Conservation (phyloP, 441 rosid genomes). For the Omphalea diandra region DNA sequence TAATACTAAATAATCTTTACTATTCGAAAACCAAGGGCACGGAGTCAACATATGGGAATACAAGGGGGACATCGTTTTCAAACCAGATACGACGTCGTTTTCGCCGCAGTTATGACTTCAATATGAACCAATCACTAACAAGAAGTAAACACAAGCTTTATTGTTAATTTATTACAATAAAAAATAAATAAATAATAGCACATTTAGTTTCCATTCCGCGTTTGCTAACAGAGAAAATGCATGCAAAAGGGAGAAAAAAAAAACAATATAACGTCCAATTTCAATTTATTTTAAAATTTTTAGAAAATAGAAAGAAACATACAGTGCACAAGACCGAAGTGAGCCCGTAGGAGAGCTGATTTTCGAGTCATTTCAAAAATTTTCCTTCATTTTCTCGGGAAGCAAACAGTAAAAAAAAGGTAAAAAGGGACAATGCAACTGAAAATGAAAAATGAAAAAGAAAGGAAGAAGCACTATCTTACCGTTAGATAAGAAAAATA, state of each 20-base stretch:
- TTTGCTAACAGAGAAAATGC: conserved; percentile 19
- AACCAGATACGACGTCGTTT: conserved; percentile 20
- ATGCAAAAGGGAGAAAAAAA: not conserved
- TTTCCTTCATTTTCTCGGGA: conserved; percentile 14
- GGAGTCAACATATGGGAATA: too few relatives aligned
- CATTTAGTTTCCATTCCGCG: not conserved
- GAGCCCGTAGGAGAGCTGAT: not conserved
- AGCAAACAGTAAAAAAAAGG: not conserved
- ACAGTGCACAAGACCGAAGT: not conserved
- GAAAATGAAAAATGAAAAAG: not conserved
- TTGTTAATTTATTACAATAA: not conserved
- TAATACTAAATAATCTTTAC: conserved; percentile 9
- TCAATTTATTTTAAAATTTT: too few relatives aligned
- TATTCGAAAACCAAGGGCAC: not conserved
- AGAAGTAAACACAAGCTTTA: not conserved
- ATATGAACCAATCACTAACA: not conserved
- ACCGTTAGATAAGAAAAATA: conserved; percentile 21
- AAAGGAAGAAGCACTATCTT: not conserved
- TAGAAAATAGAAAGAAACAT: not conserved
- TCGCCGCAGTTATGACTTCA: conserved; percentile 9
- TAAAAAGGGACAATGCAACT: conserved; percentile 14
- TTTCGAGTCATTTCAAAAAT: not conserved
- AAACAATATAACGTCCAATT: not conserved
- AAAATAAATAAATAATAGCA: not conserved
- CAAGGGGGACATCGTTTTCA: conserved; percentile 18